phyloP scores from a whole-genome alignment of 2,329 filamentous ascomycete species.

The Colletotrichum gloeosporioides region DNA sequence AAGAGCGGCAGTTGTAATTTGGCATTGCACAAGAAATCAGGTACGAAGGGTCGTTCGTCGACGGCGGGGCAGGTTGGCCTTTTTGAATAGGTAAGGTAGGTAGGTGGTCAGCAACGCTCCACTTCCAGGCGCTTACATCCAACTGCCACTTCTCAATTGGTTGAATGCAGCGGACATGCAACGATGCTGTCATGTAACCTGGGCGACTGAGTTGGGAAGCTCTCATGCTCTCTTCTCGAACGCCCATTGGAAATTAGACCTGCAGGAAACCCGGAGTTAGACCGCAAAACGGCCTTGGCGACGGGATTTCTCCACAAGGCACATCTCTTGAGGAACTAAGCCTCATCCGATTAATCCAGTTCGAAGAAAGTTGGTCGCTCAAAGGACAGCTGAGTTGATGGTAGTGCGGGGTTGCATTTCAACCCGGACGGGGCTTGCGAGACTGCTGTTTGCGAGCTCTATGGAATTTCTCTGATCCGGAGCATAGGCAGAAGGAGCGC shows the following conservation, averaged over 20 bases:
- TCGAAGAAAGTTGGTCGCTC: accelerated
- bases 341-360: accelerated
- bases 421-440: no score
- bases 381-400: no score
- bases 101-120: neutral
- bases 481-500: no score
- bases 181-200: neutral
- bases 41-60: neutral
- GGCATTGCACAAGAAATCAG: neutral
- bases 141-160: neutral
- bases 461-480: no score
- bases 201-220: accelerated
- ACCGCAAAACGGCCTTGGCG: accelerated
- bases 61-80: no score
- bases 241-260: neutral
- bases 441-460: no score
- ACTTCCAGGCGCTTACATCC: neutral
- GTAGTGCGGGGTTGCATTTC: no score
- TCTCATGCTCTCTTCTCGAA: neutral
- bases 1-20: accelerated
- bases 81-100: neutral
- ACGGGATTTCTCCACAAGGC: accelerated
- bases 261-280: neutral
- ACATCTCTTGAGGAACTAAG: accelerated
- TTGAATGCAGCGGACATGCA: accelerated